These are phyloP conservation scores for Ascochyta koolunga DNA, from an alignment of 2,329 filamentous ascomycete species.

Conservation along the genomic window DNA sequence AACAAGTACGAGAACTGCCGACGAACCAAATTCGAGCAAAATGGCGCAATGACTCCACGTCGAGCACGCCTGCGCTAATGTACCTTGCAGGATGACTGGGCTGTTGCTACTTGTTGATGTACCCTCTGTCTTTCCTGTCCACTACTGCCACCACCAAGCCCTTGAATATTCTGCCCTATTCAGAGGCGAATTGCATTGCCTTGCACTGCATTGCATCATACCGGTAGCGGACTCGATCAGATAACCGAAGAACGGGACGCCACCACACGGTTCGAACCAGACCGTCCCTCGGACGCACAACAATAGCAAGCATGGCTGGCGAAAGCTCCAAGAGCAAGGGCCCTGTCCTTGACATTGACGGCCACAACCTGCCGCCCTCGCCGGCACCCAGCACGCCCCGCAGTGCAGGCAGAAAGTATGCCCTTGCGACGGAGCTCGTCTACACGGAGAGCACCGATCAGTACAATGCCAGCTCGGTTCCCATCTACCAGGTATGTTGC, in stretches of 20 bases:
- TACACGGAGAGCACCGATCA: conserved; percentile 96
- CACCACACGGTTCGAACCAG: conserved; percentile 24
- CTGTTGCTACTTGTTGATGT: conserved; percentile 16
- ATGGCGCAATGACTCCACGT: conserved; percentile 47
- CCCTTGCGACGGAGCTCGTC: conserved; percentile 92
- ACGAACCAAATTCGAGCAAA: conserved; percentile 27
- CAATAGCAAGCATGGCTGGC: conserved; percentile 35
- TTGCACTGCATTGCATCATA: too few species aligned
- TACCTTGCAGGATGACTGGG: conserved; percentile 29
- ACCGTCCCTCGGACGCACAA: conserved; percentile 21
- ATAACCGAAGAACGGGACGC: conserved; percentile 6
- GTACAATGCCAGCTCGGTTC: conserved; percentile 94
- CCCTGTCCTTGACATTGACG: conserved; percentile 48
- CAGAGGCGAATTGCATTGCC: conserved; percentile 11
- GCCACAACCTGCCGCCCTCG: conserved; percentile 59
- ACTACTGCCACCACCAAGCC: not conserved
- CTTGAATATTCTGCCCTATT: not conserved
- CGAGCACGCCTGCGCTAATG: conserved; percentile 22
- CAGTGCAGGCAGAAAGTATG: conserved; percentile 79
- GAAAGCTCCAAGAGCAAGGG: conserved; percentile 42
- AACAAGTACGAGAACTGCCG: conserved; percentile 26
- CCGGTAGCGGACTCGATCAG: conserved; percentile 7
- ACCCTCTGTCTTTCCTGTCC: not conserved
- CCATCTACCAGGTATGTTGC: conserved; percentile 81
- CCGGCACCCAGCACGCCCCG: conserved; percentile 90